Evolutionary conservation across 2,329 filamentous ascomycete species (phyloP), one percentile per base, ranked within the genome.

Genomic region (Paecilomyces niveus): DNA sequence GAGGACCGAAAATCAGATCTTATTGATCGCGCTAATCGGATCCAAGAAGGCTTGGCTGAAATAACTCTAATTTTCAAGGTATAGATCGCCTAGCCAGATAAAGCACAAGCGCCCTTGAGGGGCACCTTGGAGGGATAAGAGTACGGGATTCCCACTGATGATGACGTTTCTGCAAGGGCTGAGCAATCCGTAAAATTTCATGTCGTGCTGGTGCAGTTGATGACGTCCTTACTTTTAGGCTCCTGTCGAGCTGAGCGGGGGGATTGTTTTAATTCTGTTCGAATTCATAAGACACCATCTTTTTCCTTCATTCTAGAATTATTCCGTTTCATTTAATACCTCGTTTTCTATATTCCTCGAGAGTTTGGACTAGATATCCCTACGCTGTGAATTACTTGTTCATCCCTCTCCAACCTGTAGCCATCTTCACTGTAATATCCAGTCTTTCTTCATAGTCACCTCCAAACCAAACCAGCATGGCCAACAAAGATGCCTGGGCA

Each of bases 401-500:
- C 6, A 45, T 0, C 6, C n/a, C n/a, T 18, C 15, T 8, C n/a
- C 39, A 18, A 8, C n/a, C n/a, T 13, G 8, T 21, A 45, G n/a
- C 39, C 9, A 2, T 45, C 6, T 18, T 45, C 7, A 21, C 8
- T 18, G 21, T n/a, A 8, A 45, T 9, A 32, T 57, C 22, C 22
- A 52, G 35, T 45, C 6, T 39, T 21, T 21, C 51, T 31, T 18
- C 10, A 22, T 15, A 51, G 10, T 29, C 31, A 11, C 15, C n/a
- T n/a, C 35, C 33, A 54, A 21, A 21, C 22, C 52, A 13, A n/a
- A 31, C 50, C 67, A 62, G 60, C 56, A 76, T 74, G 72, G 58
- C 71, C 56, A 13, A 21, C 9, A 66, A 91, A 71, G 83, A 84
- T 52, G 77, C 89, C n/a, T 78, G 77, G 73, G 72, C 78, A 67